Percentiles rank a stretch among this genome's conserved stretches.
Conservation (phyloP, 257 asterid species). For the Marsdenia floribunda region DNA sequence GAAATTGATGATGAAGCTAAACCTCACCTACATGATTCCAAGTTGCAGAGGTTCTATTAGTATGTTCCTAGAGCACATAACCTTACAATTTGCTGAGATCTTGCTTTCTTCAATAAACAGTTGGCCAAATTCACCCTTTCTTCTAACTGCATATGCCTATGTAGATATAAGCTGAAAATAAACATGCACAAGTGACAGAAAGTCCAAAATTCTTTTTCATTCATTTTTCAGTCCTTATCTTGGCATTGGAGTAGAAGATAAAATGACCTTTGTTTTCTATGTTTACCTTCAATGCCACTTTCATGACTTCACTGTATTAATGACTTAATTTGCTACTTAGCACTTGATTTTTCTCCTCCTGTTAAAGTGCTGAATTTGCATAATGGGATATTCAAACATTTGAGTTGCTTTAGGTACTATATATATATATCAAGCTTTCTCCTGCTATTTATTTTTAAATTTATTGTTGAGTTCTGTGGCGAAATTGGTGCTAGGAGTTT, state of each 20-base stretch:
- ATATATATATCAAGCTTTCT: no score
- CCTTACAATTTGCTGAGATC: conserved; percentile 10
- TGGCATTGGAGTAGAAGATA: not conserved
- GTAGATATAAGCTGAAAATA: not conserved
- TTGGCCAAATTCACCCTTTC: not conserved
- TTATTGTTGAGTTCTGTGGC: not conserved
- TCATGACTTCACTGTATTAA: not conserved
- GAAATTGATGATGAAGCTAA: no score
- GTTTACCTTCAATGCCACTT: not conserved
- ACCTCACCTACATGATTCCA: conserved; percentile 84
- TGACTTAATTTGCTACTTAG: not conserved
- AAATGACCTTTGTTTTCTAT: not conserved
- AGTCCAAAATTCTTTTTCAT: not conserved
- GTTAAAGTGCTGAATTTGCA: not conserved
- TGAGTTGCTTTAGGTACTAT: not conserved
- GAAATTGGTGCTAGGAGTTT: not conserved
- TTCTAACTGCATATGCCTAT: not conserved
- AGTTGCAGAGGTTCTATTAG: conserved; percentile 93
- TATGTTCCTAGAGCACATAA: conserved; percentile 26
- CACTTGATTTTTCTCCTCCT: not conserved
- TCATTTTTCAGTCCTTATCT: not conserved
- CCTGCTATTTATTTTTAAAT: not conserved
- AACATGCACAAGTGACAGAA: not conserved
- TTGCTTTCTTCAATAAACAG: not conserved
- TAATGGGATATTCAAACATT: not conserved